A percentile compares a stretch with the other conserved stretches of the same genome.
phyloP scores from a whole-genome alignment of 305 asterid species.

The Solanum hybrid region DNA sequence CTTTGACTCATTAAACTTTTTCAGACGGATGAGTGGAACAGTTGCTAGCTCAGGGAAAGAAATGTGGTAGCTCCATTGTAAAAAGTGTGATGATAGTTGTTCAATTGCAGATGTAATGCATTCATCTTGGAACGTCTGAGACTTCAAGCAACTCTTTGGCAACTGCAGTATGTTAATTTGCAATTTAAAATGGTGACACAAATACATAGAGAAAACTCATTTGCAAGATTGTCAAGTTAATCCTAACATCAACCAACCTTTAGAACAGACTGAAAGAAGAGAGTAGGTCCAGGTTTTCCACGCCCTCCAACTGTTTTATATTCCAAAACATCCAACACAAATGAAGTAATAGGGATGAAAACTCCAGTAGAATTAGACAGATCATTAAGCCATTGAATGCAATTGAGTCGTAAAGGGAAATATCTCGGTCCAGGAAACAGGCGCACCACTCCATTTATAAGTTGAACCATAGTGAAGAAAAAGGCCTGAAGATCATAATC shows the following conservation, averaged over 20 bases:
- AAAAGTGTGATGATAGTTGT: constrained; percentile 62
- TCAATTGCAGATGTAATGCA: constrained; percentile 54
- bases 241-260: constrained; percentile 44
- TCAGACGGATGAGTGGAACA: constrained; percentile 61
- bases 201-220: neutral
- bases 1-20: constrained; percentile 47
- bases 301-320: constrained; percentile 62
- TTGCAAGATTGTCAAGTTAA: constrained; percentile 5
- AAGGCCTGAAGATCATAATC: constrained; percentile 57
- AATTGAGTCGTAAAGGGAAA: constrained; percentile 79
- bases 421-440: constrained; percentile 85
- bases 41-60: constrained; percentile 87
- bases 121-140: constrained; percentile 63
- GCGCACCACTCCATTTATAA: constrained; percentile 62
- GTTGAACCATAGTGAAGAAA: constrained; percentile 46
- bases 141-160: constrained; percentile 66
- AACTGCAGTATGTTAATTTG: constrained; percentile 39
- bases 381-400: constrained; percentile 72
- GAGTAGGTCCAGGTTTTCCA: constrained; percentile 32
- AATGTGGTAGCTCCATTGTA: constrained; percentile 84
- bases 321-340: constrained; percentile 68
- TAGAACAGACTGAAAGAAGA: constrained; percentile 42
- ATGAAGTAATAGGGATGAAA: constrained; percentile 70
- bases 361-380: constrained; percentile 60
- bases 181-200: constrained; percentile 4